Evolutionary conservation across 768 basidiomycete species (phyloP), one percentile per base, ranked within the genome.

Genomic region (Hirschioporus abietinus): DNA sequence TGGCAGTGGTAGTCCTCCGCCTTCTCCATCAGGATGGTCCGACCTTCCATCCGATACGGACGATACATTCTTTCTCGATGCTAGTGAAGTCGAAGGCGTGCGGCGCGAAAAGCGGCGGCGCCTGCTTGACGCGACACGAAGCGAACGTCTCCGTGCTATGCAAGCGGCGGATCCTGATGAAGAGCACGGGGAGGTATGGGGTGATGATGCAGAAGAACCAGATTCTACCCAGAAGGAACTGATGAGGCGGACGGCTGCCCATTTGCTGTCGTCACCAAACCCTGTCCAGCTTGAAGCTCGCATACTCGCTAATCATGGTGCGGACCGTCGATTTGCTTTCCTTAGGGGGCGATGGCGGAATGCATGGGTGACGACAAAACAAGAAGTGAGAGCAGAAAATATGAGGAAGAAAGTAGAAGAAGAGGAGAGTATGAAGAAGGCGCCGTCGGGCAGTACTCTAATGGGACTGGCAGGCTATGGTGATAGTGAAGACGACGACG

Each of bases 11-110:
- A 63, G 68, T 58, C 27, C 68, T 61, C 68, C 67, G 0, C 76
- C 74, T 25, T 86, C 88, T 0, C 84, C 86, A 1, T 77, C 81
- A 2, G 91, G 90, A 8, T 95, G 93, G 93, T 89, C 89, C 0
- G 90, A 93, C 74, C 82, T 95, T 1, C 89, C 93, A 5, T 94
- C 93, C 0, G 93, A 95, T 71, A 74, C 86, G 5, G 94, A 95
- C 77, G 93, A 96, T 70, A 89, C 85, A 0, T 96, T 94, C 76
- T 92, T 91, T 77, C 83, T 95, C 68, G 81, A 86, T 0, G 83
- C 83, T 0, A 80, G 82, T 7, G 93, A 95, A 69, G 77, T 81
- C 1, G 86, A 87, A 17, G 89, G 89, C 67, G 88, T 87, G 68
- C 81, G 80, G 42, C 82, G 86, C 25, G 85, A 88, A 52, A 93